Conservation (phyloP, 257 asterid species). For the Solanum clarkiae region DNA sequence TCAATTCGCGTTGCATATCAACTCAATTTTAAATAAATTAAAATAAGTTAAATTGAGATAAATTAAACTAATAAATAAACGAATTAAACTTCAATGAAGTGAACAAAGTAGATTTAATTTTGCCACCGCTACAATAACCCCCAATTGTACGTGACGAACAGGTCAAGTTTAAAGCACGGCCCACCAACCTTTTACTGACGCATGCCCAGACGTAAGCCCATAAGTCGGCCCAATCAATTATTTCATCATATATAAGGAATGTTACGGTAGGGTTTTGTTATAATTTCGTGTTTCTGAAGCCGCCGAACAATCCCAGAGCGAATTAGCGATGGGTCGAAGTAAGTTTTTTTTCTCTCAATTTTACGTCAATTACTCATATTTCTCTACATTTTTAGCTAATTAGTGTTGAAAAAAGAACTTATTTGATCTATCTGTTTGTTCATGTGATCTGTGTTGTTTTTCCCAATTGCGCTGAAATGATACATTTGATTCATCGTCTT, state of each 20-base stretch:
- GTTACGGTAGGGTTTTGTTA: neutral
- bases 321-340: slow-evolving; percentile 68
- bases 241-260: neutral
- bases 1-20: too few species aligned
- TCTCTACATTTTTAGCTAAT: neutral
- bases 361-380: too few species aligned
- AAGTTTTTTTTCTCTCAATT: neutral
- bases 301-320: neutral
- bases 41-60: too few species aligned
- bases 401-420: neutral
- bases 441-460: neutral
- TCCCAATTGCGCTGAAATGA: neutral
- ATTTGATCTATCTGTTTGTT: neutral
- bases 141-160: too few species aligned
- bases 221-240: too few species aligned
- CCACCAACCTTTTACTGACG: neutral
- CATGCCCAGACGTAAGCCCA: neutral
- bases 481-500: neutral
- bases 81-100: too few species aligned
- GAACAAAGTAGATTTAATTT: too few species aligned
- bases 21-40: too few species aligned
- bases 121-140: too few species aligned
- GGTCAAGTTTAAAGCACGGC: neutral
- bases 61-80: too few species aligned
- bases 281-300: neutral